A percentile compares a stretch with the other conserved stretches of the same genome.
Conservation (phyloP, 331 rosid genomes). For the Acacia concinna region DNA sequence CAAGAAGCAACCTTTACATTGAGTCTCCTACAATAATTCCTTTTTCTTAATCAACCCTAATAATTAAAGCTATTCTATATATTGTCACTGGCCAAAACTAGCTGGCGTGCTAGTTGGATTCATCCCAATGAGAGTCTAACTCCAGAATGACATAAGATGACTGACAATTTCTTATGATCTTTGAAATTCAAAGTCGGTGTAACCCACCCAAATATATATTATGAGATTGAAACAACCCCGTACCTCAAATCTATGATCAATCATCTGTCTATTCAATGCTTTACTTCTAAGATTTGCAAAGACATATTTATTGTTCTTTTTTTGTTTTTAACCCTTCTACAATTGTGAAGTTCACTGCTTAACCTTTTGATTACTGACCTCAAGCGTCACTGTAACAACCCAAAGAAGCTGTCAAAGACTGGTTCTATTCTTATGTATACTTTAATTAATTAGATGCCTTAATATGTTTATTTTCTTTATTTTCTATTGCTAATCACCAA, state of each 20-base stretch:
- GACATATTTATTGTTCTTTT: too few species aligned
- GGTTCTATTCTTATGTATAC: background rate
- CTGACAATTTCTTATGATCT: background rate
- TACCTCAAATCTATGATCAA: conserved; percentile 11
- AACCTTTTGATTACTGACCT: conserved; percentile 28
- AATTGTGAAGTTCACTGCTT: conserved; percentile 37
- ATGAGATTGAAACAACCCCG: background rate
- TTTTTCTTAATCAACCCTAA: background rate
- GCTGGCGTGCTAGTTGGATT: background rate
- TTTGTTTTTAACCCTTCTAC: background rate
- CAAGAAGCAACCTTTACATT: background rate
- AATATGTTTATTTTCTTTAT: background rate
- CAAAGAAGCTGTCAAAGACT: background rate
- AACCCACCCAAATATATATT: background rate
- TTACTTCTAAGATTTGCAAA: conserved; percentile 44
- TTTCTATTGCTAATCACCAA: background rate
- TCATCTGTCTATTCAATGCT: conserved; percentile 27
- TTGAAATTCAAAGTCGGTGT: conserved; percentile 10
- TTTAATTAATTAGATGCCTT: background rate
- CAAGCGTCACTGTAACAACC: background rate
- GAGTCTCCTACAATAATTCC: background rate
- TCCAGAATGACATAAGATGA: background rate
- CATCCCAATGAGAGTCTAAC: background rate
- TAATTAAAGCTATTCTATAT: background rate
- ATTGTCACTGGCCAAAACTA: background rate